phyloP scores from a whole-genome alignment of 495 filamentous ascomycete genomes.

The Talaromyces thailandensis region DNA sequence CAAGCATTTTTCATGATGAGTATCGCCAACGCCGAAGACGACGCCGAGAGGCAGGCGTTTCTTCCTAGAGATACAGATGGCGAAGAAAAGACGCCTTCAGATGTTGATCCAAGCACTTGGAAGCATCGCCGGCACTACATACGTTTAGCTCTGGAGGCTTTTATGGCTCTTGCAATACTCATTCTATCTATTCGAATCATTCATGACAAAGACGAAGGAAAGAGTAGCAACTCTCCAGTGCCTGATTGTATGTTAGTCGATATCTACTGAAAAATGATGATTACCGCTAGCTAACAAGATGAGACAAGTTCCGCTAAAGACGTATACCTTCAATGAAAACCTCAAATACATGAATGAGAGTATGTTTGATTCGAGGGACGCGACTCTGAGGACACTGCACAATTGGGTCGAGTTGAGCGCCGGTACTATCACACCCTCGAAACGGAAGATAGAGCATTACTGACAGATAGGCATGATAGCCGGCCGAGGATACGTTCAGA shows the following conservation, averaged over 20 bases:
- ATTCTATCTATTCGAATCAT: not conserved
- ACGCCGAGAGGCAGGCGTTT: not conserved
- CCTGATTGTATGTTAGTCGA: constrained; percentile 1
- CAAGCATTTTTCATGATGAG: not conserved
- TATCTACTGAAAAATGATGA: too few species aligned
- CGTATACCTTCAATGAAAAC: not conserved
- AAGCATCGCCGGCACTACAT: not conserved
- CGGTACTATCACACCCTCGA: not conserved
- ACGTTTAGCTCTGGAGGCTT: not conserved
- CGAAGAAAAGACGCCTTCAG: not conserved
- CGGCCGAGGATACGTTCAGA: constrained; percentile 2
- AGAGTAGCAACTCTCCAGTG: not conserved
- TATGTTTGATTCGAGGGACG: not conserved
- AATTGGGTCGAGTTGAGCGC: constrained; percentile 3
- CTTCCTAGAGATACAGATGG: not conserved
- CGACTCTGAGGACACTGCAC: not conserved
- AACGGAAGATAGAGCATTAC: not conserved
- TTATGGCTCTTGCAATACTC: not conserved
- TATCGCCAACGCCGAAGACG: not conserved
- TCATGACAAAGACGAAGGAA: not conserved
- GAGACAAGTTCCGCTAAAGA: not conserved
- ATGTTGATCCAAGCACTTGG: not conserved
- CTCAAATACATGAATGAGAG: not conserved
- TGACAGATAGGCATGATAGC: not conserved
- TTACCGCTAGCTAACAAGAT: too few species aligned